Evolutionary conservation across 495 filamentous ascomycete species (phyloP).

Genomic region (Penicillium arizonense): DNA sequence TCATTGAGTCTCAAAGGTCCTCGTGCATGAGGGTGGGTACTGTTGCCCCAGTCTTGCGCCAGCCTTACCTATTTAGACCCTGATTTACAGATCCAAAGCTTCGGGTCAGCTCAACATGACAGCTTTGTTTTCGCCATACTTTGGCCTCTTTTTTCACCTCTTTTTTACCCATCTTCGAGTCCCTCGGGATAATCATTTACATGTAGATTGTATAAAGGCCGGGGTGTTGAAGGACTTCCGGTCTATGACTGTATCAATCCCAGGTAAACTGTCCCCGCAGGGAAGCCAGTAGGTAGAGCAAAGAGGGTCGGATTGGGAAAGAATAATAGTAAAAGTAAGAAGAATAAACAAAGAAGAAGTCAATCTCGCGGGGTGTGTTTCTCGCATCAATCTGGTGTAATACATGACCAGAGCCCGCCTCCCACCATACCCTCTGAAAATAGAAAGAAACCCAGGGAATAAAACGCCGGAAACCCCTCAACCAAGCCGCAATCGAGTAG

Average conservation of each 20-base stretch:
- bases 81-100: neutral
- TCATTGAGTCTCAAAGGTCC: neutral
- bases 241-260: no score
- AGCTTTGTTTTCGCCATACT: no score
- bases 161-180: no score
- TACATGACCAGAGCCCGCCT: slow-evolving; percentile 17
- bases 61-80: slow-evolving; percentile 5
- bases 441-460: slow-evolving; percentile 23
- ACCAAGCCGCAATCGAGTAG: slow-evolving; percentile 38
- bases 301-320: slow-evolving; percentile 12
- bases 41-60: neutral
- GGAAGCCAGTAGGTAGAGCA: slow-evolving; percentile 5
- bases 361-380: slow-evolving; percentile 6
- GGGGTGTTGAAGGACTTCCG: no score
- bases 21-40: slow-evolving; percentile 15
- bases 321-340: slow-evolving; percentile 11
- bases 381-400: slow-evolving; percentile 7
- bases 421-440: slow-evolving; percentile 30
- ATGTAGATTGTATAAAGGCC: no score
- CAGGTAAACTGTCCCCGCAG: no score
- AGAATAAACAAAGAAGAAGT: slow-evolving; percentile 13
- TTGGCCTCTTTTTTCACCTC: no score
- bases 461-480: slow-evolving; percentile 48
- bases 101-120: neutral
- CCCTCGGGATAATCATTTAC: no score